Evolutionary conservation across 768 basidiomycete genomes (phyloP), one percentile per base, ranked within the genome.

Genomic region (Boletus pseudo-olivaceus): DNA sequence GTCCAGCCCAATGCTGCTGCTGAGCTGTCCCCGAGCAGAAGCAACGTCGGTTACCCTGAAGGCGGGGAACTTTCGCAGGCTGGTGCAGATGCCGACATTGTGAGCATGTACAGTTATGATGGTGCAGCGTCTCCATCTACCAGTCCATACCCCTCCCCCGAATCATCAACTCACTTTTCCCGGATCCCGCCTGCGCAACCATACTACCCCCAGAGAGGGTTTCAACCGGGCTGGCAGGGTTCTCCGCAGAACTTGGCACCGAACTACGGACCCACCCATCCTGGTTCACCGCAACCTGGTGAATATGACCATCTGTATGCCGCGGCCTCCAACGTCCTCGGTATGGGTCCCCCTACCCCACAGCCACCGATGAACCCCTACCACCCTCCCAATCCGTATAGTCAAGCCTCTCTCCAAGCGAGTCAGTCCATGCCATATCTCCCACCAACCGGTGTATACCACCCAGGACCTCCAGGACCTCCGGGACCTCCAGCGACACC

Each of bases 291-390:
- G 10, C 71, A 58, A 47, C 66, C 69, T 15, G 69, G 68, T 32
- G 78, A 79, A 49, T 83, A 81, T 59, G 82, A 84, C 64, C 74
- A 78, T 35, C 69, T 90, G 12, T 87, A 89, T 67, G 79, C 81
- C 10, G 90, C 89, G 14, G 90, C 90, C 9, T 89, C 90, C 9
- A 82, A 87, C 67, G 86, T 91, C 9, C 77, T 93, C 15, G 90
- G 90, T 15, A 84, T 89, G 82, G 83, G 80, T 0, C 87, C 82
- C 19, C 86, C 86, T 42, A 62, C 65, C 38, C 50, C 47, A 59
- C 60, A 62, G 54, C 57, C 43, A 43, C 58, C 39, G 32, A 55
- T 58, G 46, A 59, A 60, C 23, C 40, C 56, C 46, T 66, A 69
- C 53, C 48, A 47, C 15, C 58, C 66, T 26, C 52, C 68, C 57